Evolutionary conservation across 148 eudicot species (phyloP).

Genomic region (Arbutus unedo): DNA sequence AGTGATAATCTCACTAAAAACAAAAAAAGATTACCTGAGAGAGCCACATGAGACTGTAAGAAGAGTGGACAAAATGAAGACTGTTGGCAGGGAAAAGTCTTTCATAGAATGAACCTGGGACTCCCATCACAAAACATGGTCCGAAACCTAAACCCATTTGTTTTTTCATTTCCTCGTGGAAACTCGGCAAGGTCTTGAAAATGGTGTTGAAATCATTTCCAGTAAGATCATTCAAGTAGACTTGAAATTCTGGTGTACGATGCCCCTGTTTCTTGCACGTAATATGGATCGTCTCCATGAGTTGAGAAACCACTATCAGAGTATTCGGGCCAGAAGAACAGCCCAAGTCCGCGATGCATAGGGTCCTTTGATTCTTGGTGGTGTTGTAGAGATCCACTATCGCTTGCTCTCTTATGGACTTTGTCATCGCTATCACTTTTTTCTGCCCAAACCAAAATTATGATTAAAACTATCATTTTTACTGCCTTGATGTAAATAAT

Average conservation of each 20-base stretch:
- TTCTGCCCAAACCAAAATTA: constrained; percentile 13
- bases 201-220: constrained; percentile 53
- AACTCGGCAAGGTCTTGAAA: constrained; percentile 28
- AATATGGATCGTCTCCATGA: constrained; percentile 26
- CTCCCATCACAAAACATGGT: constrained; percentile 42
- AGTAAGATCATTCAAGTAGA: constrained; percentile 58
- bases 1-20: background rate
- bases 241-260: constrained; percentile 32
- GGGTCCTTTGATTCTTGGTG: constrained; percentile 3
- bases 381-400: constrained; percentile 20
- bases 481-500: background rate
- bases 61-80: constrained; percentile 70
- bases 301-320: constrained; percentile 22
- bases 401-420: constrained; percentile 30
- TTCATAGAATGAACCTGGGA: constrained; percentile 62
- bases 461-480: background rate
- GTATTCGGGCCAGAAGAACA: constrained; percentile 72
- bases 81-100: constrained; percentile 48
- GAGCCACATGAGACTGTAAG: constrained; percentile 67
- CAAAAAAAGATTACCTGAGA: constrained; percentile 38
- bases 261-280: constrained; percentile 12
- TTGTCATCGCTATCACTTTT: constrained; percentile 32
- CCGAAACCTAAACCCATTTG: constrained; percentile 8
- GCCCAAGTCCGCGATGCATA: constrained; percentile 57
- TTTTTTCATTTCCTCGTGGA: constrained; percentile 20